Evolutionary conservation across 2,329 filamentous ascomycete genomes (phyloP).

Genomic region (Pseudogymnoascus sp.): DNA sequence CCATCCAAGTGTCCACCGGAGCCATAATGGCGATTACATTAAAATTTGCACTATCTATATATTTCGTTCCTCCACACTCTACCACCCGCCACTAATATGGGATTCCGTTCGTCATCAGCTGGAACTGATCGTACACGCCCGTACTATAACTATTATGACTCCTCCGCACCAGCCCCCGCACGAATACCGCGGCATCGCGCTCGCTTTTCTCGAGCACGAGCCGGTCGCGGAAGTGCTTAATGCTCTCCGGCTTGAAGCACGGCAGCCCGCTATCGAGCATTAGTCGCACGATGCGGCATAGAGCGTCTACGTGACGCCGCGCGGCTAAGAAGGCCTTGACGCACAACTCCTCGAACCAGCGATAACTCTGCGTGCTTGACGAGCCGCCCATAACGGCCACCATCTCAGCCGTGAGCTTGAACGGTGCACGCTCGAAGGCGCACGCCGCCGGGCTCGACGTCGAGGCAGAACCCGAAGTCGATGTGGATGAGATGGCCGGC

Average conservation of each 20-base stretch:
- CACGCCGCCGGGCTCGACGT: conserved; percentile 93
- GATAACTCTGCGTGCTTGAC: conserved; percentile 78
- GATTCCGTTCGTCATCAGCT: conserved; percentile 94
- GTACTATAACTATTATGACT: conserved; percentile 89
- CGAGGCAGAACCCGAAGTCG: conserved; percentile 99
- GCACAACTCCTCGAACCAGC: conserved; percentile 93
- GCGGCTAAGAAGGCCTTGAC: conserved; percentile 91
- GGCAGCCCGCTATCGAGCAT: conserved; percentile 96
- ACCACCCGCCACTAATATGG: conserved; percentile 51
- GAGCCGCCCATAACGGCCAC: conserved; percentile 96
- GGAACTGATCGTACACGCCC: conserved; percentile 95
- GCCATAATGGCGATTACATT: not conserved
- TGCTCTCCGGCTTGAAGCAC: conserved; percentile 95
- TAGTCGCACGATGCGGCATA: conserved; percentile 80
- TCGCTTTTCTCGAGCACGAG: conserved; percentile 92
- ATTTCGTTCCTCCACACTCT: not conserved
- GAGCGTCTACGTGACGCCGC: conserved; percentile 78
- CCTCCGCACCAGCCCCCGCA: conserved; percentile 81
- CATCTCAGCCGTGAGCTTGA: conserved; percentile 98
- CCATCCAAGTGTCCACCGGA: not conserved
- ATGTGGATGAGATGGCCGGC: conserved; percentile 97
- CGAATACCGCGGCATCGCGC: conserved; percentile 88
- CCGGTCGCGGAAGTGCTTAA: conserved; percentile 84
- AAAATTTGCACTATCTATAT: not conserved
- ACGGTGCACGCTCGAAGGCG: conserved; percentile 94